Evolutionary conservation across 768 basidiomycete genomes (phyloP).

Genomic region (Lentinula raphanica): DNA sequence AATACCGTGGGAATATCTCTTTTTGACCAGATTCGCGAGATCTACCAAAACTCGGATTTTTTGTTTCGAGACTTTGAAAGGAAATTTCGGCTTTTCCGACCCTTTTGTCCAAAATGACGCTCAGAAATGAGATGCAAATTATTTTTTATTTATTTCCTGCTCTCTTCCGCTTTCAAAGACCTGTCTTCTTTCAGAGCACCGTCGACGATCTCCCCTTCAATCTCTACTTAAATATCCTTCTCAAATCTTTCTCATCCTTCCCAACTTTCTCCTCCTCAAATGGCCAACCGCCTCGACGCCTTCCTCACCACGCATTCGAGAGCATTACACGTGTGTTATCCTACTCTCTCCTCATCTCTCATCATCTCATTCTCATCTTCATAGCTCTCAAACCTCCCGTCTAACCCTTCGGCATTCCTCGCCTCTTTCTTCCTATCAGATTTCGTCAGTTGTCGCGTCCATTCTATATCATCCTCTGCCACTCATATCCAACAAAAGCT

Average conservation of each 20-base stretch:
- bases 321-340: constrained; percentile 44
- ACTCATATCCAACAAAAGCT: neutral
- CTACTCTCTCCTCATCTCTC: constrained; percentile 5
- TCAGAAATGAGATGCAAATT: neutral
- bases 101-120: neutral
- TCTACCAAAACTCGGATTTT: neutral
- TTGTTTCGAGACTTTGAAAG: neutral
- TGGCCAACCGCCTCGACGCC: constrained; percentile 21
- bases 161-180: neutral
- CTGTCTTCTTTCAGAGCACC: neutral
- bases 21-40: neutral
- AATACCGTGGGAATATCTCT: neutral
- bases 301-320: constrained; percentile 50
- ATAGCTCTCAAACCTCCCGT: constrained; percentile 11
- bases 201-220: constrained; percentile 5
- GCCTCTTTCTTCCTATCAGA: constrained; percentile 17
- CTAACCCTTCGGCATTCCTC: constrained; percentile 9
- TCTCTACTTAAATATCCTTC: constrained; percentile 2
- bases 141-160: neutral
- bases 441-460: neutral
- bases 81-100: neutral
- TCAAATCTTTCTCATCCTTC: neutral
- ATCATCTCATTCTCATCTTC: neutral
- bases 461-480: neutral
- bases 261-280: neutral